Conservation (phyloP, 345 rosid genomes). For the Camelina hispida region DNA sequence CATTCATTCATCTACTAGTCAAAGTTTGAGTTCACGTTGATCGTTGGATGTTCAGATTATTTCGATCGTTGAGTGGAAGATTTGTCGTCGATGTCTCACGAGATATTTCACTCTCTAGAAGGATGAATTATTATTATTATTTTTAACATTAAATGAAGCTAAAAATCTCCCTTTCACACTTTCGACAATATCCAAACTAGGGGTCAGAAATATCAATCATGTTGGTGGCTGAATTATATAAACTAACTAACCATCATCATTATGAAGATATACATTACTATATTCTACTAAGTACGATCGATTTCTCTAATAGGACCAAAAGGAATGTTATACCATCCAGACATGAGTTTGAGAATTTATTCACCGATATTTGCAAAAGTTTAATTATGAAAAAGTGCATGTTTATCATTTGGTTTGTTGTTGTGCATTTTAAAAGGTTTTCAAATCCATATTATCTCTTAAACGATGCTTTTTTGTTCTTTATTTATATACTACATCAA, state of each 20-base stretch:
- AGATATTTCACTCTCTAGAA: not conserved
- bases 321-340: not conserved
- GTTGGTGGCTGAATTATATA: not conserved
- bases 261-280: not conserved
- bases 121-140: not conserved
- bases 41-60: conserved; percentile 2
- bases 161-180: not conserved
- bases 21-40: conserved; percentile 34
- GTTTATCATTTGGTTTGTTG: too few relatives aligned
- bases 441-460: not conserved
- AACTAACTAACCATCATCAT: not conserved
- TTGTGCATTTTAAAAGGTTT: too few relatives aligned
- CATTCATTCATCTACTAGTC: conserved; percentile 37
- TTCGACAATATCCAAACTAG: not conserved
- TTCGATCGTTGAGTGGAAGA: not conserved
- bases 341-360: not conserved
- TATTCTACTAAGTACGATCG: not conserved
- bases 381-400: not conserved
- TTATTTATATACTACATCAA: conserved; percentile 14
- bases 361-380: not conserved
- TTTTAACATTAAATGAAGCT: not conserved
- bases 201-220: not conserved
- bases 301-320: not conserved
- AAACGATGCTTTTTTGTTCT: not conserved
- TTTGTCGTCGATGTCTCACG: not conserved